Conservation (phyloP, 2,329 filamentous ascomycete genomes). For the Leptographium galeiforme region DNA sequence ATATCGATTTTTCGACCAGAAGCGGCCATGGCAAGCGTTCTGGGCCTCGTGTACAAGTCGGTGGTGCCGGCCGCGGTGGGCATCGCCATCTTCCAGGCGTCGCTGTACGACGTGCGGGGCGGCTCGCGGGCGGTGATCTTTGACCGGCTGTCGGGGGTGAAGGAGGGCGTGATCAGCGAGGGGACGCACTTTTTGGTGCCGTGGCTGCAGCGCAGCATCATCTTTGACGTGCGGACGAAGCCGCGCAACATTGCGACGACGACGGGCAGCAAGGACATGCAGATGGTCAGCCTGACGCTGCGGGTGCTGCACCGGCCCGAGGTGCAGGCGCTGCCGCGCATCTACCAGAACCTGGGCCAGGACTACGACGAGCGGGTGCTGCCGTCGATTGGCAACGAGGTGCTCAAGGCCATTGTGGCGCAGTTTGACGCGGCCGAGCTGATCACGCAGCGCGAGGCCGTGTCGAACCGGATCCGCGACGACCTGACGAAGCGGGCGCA, state of each 20-base stretch:
- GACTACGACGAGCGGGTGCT: constrained; percentile 98
- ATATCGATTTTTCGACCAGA: neutral
- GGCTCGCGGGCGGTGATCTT: constrained; percentile 95
- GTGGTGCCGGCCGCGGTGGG: constrained; percentile 63
- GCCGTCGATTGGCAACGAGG: constrained; percentile 97
- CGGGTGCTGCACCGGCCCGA: constrained; percentile 90
- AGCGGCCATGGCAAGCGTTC: constrained; percentile 37
- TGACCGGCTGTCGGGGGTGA: constrained; percentile 82
- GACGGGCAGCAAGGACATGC: constrained; percentile 95
- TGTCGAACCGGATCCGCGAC: constrained; percentile 82
- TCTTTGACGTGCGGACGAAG: constrained; percentile 96
- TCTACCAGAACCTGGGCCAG: constrained; percentile 96
- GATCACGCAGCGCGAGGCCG: constrained; percentile 96
- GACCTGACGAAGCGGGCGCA: constrained; percentile 85
- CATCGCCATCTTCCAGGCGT: constrained; percentile 55
- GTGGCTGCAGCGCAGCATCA: constrained; percentile 87
- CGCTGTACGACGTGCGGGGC: constrained; percentile 94
- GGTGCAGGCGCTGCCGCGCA: constrained; percentile 84
- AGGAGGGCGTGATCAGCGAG: constrained; percentile 85
- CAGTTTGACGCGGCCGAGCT: constrained; percentile 98
- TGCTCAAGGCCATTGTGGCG: constrained; percentile 94
- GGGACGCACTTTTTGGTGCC: constrained; percentile 94
- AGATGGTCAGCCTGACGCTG: constrained; percentile 98
- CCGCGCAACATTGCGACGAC: constrained; percentile 95
- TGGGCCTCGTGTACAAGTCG: constrained; percentile 50